Conservation (phyloP, 2,329 filamentous ascomycete genomes). For the Aureobasidium vineae region DNA sequence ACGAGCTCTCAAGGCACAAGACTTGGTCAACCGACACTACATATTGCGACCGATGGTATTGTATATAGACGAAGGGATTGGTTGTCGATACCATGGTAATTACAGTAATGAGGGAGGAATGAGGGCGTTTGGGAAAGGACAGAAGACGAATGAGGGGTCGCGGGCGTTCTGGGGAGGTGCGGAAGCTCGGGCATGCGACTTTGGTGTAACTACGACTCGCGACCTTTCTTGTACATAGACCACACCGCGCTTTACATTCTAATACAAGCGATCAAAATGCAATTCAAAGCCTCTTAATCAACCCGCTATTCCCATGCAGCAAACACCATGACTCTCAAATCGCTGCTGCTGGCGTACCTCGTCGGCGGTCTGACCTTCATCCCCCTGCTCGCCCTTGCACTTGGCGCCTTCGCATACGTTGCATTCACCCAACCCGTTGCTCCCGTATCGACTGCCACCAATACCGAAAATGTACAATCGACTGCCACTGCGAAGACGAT, state of each 20-base stretch:
- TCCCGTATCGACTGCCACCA: constrained; percentile 3
- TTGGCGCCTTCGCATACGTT: constrained; percentile 67
- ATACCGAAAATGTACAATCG: neutral
- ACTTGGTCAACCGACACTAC: neutral
- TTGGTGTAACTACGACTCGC: constrained; percentile 1
- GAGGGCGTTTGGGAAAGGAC: neutral
- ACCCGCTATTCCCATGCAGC: constrained; percentile 7
- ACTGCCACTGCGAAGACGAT: constrained; percentile 28
- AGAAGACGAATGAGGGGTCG: constrained; percentile 19
- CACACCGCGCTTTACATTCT: neutral
- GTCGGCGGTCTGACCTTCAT: constrained; percentile 86
- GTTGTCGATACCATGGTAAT: constrained; percentile 6
- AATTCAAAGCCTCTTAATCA: constrained; percentile 10
- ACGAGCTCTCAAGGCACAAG: neutral
- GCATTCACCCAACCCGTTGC: constrained; percentile 54
- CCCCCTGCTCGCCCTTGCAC: constrained; percentile 63
- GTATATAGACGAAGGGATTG: constrained; percentile 2
- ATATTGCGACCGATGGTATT: neutral
- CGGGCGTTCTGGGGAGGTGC: neutral
- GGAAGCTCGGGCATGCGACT: constrained; percentile 16
- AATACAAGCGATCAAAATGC: constrained; percentile 1
- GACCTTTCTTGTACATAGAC: constrained; percentile 19
- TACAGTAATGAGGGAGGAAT: constrained; percentile 19
- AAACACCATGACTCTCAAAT: constrained; percentile 42
- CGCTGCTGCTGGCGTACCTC: constrained; percentile 73